Evolutionary conservation across 768 basidiomycete genomes (phyloP).

Genomic region (Cantharellus anzutake): DNA sequence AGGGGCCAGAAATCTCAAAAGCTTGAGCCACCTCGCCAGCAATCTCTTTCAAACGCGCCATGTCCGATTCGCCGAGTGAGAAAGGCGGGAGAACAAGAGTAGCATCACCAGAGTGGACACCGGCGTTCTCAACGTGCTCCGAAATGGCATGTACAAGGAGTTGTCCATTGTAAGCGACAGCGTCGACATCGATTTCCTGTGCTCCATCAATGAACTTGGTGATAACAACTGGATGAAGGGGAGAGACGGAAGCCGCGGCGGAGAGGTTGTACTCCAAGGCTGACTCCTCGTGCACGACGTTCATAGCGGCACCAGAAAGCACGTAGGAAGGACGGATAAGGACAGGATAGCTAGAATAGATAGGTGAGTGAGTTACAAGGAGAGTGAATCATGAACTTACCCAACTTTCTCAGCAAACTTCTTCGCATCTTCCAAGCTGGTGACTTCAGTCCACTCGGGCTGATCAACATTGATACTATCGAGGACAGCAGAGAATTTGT

Average conservation of each 20-base stretch:
- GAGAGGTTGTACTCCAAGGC: conserved; percentile 82
- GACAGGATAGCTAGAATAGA: conserved; percentile 59
- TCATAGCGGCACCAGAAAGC: conserved; percentile 98
- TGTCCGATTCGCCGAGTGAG: conserved; percentile 53
- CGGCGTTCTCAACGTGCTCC: conserved; percentile 96
- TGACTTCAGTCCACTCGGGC: conserved; percentile 88
- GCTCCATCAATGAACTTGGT: conserved; percentile 98
- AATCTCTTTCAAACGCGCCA: conserved; percentile 78
- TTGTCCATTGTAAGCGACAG: conserved; percentile 81
- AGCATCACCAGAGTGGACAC: conserved; percentile 96
- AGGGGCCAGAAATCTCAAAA: conserved; percentile 94
- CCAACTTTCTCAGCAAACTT: conserved; percentile 74
- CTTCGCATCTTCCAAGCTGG: conserved; percentile 76
- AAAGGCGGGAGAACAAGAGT: conserved; percentile 93
- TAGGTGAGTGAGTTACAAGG: background rate
- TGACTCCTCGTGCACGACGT: conserved; percentile 87
- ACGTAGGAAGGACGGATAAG: conserved; percentile 98
- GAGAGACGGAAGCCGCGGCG: conserved; percentile 91
- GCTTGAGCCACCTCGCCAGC: conserved; percentile 88
- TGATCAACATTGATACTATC: conserved; percentile 93
- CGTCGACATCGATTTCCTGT: conserved; percentile 96
- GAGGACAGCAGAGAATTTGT: conserved; percentile 96
- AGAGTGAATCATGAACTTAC: conserved; percentile 20
- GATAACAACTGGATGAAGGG: conserved; percentile 93
- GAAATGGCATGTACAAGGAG: conserved; percentile 92